Evolutionary conservation across 1,139 yeast species (phyloP).

Genomic region (Yamadazyma siamensis): DNA sequence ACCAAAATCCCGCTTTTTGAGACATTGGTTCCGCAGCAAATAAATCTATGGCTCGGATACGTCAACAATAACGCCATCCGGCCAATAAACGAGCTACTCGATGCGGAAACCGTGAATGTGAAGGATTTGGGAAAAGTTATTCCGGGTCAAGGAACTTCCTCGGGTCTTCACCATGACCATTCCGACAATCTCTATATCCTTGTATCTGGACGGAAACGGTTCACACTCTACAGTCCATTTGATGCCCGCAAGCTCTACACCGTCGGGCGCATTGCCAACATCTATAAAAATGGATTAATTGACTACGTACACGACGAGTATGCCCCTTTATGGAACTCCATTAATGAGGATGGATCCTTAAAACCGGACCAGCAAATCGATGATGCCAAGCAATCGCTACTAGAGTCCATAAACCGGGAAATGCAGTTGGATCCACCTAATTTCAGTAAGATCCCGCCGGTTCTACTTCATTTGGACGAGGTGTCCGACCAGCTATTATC

Average conservation of each 20-base stretch:
- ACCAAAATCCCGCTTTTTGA: slow-evolving; percentile 38
- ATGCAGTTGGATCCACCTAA: slow-evolving; percentile 58
- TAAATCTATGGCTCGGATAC: slow-evolving; percentile 68
- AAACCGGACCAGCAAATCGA: slow-evolving; percentile 9
- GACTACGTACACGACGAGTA: slow-evolving; percentile 52
- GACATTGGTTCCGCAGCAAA: slow-evolving; percentile 59
- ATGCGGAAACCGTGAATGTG: slow-evolving; percentile 4
- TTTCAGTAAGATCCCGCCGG: slow-evolving; percentile 61
- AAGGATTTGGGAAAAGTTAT: slow-evolving; percentile 45
- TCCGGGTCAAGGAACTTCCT: slow-evolving; percentile 57
- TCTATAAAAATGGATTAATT: slow-evolving; percentile 61
- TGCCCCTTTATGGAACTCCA: slow-evolving; percentile 57
- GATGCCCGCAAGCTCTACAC: slow-evolving; percentile 58
- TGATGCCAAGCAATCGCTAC: slow-evolving; percentile 2
- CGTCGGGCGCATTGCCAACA: slow-evolving; percentile 50
- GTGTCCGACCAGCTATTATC: slow-evolving; percentile 25
- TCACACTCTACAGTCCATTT: slow-evolving; percentile 61
- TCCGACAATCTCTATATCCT: slow-evolving; percentile 70
- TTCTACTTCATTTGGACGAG: slow-evolving; percentile 56
- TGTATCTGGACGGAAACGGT: slow-evolving; percentile 58
- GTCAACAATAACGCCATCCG: slow-evolving; percentile 12
- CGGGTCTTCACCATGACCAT: slow-evolving; percentile 81
- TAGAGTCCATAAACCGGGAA: background rate
- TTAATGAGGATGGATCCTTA: slow-evolving; percentile 60
- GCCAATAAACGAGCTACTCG: slow-evolving; percentile 1